Evolutionary conservation across 179 eudicot species (phyloP), one percentile per base, ranked within the genome.

Genomic region (Heliamphora pulchella): DNA sequence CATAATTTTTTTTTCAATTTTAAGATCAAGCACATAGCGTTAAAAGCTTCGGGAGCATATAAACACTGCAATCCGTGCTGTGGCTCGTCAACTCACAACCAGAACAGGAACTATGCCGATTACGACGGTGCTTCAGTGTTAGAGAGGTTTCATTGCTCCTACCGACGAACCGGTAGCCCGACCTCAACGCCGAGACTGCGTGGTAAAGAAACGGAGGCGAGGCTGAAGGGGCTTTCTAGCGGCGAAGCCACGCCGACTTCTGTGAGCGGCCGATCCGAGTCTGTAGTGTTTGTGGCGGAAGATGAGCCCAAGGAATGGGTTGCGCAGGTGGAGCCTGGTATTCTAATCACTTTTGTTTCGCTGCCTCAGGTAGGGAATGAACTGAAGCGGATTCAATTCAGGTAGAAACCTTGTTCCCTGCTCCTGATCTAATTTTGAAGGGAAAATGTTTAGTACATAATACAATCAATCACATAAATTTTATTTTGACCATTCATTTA

Each of bases 61-160:
- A 94, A 91, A 85, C 85, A 86, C 80, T 90, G 99, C 89, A 96
- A 91, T 84, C 98, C 98, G n/a, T 94, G 97, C 79, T 83, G 96
- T 7, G 91, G 93, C 43, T 91, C 96, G 0, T 83, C 78, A 11
- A 87, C 87, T 69, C 89, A 79, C 51, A 81, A 80, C 55, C 82
- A 41, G 58, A 79, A 61, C 76, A 82, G 87, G 10, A 84, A 82
- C 64, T 90, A 87, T 55, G 80, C 82, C n/a, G 91, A 90, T 81
- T 96, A 94, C 0, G 94, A 91, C 15, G 48, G 63, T 31, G 89
- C 80, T 5, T 91, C 91, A 0, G 81, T 77, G 20, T 87, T 91
- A 0, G 90, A 82, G 55, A 83, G 87, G 85, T 88, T 84, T 53
- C 84, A 82, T 53, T 84, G 86, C 81, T 79, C 83, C 18, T 91